Evolutionary conservation across 805 yeast species (phyloP).

Genomic region (Saturnispora gosingensis): DNA sequence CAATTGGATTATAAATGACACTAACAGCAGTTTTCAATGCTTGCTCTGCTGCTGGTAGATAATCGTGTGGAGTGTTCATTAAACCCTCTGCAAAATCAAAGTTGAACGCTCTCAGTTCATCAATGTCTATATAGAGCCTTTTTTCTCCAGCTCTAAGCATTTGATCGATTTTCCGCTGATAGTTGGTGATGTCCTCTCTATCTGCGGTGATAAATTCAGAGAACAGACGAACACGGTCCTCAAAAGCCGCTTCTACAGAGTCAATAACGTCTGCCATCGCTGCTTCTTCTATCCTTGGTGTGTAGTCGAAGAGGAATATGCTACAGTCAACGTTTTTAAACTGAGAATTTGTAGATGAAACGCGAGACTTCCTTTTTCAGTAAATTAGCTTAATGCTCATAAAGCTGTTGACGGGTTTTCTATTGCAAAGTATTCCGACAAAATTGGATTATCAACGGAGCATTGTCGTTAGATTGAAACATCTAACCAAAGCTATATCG

Average conservation of each 20-base stretch:
- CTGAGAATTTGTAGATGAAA: background rate
- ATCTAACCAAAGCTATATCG: too few species aligned
- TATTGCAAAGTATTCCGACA: too few species aligned
- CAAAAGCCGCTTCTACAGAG: slow-evolving; percentile 36
- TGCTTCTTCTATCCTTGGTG: background rate
- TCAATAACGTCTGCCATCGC: slow-evolving; percentile 22
- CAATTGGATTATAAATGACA: slow-evolving; percentile 58
- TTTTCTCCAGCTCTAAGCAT: slow-evolving; percentile 61
- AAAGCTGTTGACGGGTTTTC: background rate
- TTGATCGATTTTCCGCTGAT: slow-evolving; percentile 58
- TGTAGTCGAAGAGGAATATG: background rate
- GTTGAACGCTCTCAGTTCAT: slow-evolving; percentile 82
- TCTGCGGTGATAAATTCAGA: slow-evolving; percentile 70
- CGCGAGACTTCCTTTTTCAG: slow-evolving; percentile 4
- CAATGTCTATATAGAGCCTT: slow-evolving; percentile 68
- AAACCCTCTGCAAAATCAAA: slow-evolving; percentile 64
- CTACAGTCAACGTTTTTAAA: background rate
- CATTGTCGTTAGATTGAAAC: too few species aligned
- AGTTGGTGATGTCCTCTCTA: slow-evolving; percentile 41
- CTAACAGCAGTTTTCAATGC: slow-evolving; percentile 75
- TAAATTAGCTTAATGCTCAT: background rate
- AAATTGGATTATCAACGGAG: too few species aligned
- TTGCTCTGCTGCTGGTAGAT: slow-evolving; percentile 77
- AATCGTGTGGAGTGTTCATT: slow-evolving; percentile 71
- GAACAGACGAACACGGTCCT: slow-evolving; percentile 80